Evolutionary conservation across 2,329 filamentous ascomycete species (phyloP).

Genomic region (Fusarium verrucosum): DNA sequence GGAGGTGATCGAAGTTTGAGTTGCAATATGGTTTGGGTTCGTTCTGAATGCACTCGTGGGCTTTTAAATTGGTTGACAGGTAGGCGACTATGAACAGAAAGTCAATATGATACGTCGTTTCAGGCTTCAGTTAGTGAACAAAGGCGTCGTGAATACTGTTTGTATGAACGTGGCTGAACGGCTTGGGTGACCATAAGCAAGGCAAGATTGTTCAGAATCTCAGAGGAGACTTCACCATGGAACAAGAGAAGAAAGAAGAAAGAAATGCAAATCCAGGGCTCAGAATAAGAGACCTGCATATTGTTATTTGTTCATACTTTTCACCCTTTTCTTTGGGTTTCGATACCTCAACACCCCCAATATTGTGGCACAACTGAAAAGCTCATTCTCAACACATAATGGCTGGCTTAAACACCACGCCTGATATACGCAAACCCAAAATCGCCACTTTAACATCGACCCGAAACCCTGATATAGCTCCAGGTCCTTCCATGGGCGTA

Average conservation of each 20-base stretch:
- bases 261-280: not conserved
- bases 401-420: not conserved
- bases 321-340: conserved; percentile 1
- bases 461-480: not conserved
- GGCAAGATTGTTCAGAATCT: too few relatives aligned
- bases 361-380: conserved; percentile 2
- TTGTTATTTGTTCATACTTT: conserved; percentile 23
- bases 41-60: not conserved
- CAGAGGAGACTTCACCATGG: not conserved
- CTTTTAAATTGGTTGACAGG: conserved; percentile 1
- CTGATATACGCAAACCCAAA: conserved; percentile 3
- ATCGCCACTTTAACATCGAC: not conserved
- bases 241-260: not conserved
- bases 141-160: not conserved
- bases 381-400: conserved; percentile 1
- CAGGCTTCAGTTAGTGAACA: conserved; percentile 7
- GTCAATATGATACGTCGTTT: not conserved
- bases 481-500: not conserved
- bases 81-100: not conserved
- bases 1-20: not conserved
- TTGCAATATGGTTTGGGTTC: not conserved
- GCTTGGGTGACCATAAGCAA: not conserved
- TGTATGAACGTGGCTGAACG: not conserved
- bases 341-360: not conserved
- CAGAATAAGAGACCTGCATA: not conserved